Evolutionary conservation across 805 yeast species (phyloP).

Genomic region (Suhomyces tanzawaensis): DNA sequence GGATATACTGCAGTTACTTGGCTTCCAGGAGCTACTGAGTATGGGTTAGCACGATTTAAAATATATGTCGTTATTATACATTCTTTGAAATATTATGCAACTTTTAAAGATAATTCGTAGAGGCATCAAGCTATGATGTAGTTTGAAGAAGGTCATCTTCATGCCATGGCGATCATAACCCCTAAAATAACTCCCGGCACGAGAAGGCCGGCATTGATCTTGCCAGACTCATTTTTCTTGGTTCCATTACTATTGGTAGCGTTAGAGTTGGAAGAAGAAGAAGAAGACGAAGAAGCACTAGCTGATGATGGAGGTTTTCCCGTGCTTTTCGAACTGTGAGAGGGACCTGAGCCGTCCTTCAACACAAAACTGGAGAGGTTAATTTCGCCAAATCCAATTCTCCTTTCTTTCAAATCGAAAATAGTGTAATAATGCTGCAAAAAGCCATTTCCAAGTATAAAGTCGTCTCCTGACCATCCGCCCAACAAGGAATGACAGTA

Average conservation of each 20-base stretch:
- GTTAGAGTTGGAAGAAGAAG: background rate
- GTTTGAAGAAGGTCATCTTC: too few relatives aligned
- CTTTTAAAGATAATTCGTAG: too few relatives aligned
- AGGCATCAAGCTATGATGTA: too few relatives aligned
- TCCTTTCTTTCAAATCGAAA: conserved; percentile 50
- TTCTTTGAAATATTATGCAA: too few relatives aligned
- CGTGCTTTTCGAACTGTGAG: background rate
- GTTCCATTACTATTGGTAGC: background rate
- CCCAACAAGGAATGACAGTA: conserved; percentile 65
- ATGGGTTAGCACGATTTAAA: too few relatives aligned
- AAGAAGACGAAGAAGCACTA: background rate
- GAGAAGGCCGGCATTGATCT: background rate
- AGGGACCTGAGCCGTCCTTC: background rate
- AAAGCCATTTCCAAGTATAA: conserved; percentile 60
- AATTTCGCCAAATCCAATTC: conserved; percentile 48
- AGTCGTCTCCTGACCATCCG: conserved; percentile 42
- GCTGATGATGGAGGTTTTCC: background rate
- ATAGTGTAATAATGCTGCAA: conserved; percentile 54
- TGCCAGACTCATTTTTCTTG: background rate
- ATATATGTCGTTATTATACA: too few relatives aligned
- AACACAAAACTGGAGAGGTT: conserved; percentile 1
- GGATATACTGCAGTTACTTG: too few relatives aligned
- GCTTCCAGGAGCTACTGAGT: too few relatives aligned
- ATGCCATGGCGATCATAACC: background rate
- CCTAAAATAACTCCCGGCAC: background rate